Percentiles rank a stretch among this genome's conserved stretches.
Conservation (phyloP, 2,329 filamentous ascomycete species). For the Alternaria burnsii region DNA sequence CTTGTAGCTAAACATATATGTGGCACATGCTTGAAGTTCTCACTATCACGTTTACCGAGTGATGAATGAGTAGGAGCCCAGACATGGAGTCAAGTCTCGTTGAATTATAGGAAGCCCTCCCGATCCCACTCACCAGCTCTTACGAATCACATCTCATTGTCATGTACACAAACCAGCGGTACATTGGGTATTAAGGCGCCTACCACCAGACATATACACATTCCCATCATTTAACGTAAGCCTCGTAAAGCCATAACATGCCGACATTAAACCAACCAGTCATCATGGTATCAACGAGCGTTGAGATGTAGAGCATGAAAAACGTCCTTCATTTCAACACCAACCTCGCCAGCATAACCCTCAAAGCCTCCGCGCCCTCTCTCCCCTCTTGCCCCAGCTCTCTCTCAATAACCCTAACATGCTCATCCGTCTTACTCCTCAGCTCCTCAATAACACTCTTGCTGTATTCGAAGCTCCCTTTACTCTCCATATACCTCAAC, state of each 20-base stretch:
- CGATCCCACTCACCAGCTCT: not conserved
- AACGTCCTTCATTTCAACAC: constrained; percentile 32
- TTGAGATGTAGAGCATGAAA: not conserved
- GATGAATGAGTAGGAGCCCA: not conserved
- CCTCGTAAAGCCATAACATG: not conserved
- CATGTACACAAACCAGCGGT: not conserved
- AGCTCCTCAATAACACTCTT: constrained; percentile 64
- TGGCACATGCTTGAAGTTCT: not conserved
- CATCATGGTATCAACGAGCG: not conserved
- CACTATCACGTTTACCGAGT: not conserved
- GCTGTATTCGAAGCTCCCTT: constrained; percentile 89
- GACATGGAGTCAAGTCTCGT: no score
- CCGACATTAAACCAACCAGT: not conserved
- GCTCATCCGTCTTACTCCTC: constrained; percentile 53
- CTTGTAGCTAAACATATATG: not conserved
- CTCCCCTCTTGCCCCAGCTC: constrained; percentile 49
- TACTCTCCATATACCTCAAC: constrained; percentile 87
- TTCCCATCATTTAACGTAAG: not conserved
- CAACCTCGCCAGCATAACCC: constrained; percentile 54
- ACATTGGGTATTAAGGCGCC: not conserved
- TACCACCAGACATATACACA: not conserved
- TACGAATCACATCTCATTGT: not conserved
- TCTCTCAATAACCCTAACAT: constrained; percentile 53
- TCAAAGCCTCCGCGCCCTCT: constrained; percentile 51
- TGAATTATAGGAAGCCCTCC: not conserved